These are phyloP conservation scores for Funneliformis geosporum DNA, from an alignment of 192 early-diverging fungal genomes.

Conservation along the genomic window DNA sequence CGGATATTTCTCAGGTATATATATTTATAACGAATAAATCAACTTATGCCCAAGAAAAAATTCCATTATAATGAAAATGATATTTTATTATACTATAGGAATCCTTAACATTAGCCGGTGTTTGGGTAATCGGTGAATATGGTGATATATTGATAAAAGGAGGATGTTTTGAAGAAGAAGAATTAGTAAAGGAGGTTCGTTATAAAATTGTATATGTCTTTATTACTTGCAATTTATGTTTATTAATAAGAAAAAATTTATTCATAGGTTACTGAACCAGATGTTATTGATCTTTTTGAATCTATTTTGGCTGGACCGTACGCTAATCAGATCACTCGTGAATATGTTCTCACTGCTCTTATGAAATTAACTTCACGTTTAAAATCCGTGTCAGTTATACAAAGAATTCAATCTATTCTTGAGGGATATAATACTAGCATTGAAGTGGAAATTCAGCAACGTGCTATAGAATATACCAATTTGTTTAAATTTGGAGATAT, in stretches of 20 bases:
- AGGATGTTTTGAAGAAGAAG: conserved; percentile 71
- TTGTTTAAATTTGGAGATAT: conserved; percentile 76
- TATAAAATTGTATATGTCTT: background rate
- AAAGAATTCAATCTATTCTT: conserved; percentile 62
- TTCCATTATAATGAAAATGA: too few relatives aligned
- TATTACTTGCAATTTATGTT: background rate
- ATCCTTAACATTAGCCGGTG: conserved; percentile 82
- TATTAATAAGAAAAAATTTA: background rate
- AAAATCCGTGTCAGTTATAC: conserved; percentile 44
- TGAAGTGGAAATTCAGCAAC: conserved; percentile 92
- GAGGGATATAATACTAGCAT: conserved; percentile 65
- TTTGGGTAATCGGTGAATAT: conserved; percentile 97
- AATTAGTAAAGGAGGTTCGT: conserved; percentile 54
- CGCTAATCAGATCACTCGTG: conserved; percentile 75
- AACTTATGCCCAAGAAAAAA: background rate
- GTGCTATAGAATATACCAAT: conserved; percentile 88
- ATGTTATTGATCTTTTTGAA: conserved; percentile 75
- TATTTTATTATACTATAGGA: conserved; percentile 64
- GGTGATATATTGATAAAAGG: conserved; percentile 84
- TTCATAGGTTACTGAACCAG: conserved; percentile 60
- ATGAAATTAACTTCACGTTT: conserved; percentile 90
- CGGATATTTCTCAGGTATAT: conserved; percentile 67
- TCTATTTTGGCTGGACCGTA: conserved; percentile 79
- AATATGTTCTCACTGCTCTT: conserved; percentile 83
- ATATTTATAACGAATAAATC: background rate